Evolutionary conservation across 768 basidiomycete species (phyloP).

Genomic region (Tubosaeta sp.): DNA sequence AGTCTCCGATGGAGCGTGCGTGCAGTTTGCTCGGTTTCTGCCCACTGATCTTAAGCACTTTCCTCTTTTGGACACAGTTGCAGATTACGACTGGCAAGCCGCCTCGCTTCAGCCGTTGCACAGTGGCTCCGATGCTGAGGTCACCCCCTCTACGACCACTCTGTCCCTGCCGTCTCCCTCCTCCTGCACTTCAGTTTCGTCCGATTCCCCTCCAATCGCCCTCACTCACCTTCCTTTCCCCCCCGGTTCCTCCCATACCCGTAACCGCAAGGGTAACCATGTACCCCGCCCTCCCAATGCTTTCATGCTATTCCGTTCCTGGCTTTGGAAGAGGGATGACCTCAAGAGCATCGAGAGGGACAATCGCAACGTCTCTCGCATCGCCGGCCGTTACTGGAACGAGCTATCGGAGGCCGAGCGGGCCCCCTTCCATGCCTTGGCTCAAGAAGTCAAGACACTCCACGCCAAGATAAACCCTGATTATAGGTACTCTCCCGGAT

Average conservation of each 20-base stretch:
- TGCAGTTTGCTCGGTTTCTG: constrained; percentile 11
- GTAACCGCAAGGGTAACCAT: constrained; percentile 42
- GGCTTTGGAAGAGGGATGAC: constrained; percentile 50
- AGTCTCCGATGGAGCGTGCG: constrained; percentile 34
- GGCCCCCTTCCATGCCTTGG: constrained; percentile 42
- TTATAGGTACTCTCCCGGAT: constrained; percentile 59
- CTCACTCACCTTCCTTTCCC: constrained; percentile 25
- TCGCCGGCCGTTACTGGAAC: constrained; percentile 70
- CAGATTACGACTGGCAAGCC: constrained; percentile 27
- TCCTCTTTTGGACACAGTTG: constrained; percentile 31
- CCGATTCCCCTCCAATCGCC: constrained; percentile 16
- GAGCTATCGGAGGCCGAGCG: constrained; percentile 45
- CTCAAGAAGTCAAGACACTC: constrained; percentile 41
- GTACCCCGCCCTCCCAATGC: constrained; percentile 80
- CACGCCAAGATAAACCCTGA: constrained; percentile 53
- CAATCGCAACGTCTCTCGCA: constrained; percentile 69
- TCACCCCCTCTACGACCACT: constrained; percentile 1
- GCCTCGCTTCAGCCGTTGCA: constrained; percentile 22
- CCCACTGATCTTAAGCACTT: constrained; percentile 30
- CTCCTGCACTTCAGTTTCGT: constrained; percentile 9
- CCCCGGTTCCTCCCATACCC: constrained; percentile 38
- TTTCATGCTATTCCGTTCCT: constrained; percentile 79
- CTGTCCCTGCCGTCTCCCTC: constrained; percentile 17
- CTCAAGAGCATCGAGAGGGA: constrained; percentile 55
- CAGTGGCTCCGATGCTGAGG: constrained; percentile 12